Percentiles rank a stretch among this genome's conserved stretches.
phyloP scores from a whole-genome alignment of 805 yeast species.

The Hanseniaspora mollemarum region DNA sequence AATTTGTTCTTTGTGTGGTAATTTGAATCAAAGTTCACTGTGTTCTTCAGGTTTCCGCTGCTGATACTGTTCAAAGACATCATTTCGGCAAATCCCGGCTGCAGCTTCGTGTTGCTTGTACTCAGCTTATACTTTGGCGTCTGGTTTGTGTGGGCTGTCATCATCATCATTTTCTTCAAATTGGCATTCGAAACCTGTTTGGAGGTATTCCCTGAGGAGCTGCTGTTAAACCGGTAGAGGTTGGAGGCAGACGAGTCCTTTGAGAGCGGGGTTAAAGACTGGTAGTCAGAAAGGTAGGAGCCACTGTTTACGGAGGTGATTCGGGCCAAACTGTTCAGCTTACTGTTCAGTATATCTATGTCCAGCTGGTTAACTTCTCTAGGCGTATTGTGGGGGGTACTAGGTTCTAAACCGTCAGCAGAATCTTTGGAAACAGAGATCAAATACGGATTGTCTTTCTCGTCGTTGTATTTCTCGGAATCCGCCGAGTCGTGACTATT shows the following conservation, averaged over 20 bases:
- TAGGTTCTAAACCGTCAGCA: background rate
- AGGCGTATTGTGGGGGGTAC: background rate
- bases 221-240: background rate
- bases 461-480: background rate
- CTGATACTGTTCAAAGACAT: background rate
- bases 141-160: background rate
- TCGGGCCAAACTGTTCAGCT: conserved; percentile 4
- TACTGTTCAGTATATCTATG: background rate
- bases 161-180: conserved; percentile 11
- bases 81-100: background rate
- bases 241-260: background rate
- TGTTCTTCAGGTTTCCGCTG: background rate
- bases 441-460: conserved; percentile 6
- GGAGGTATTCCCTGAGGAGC: conserved; percentile 1
- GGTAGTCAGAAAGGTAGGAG: conserved; percentile 8
- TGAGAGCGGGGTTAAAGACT: conserved; percentile 3
- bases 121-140: conserved; percentile 3
- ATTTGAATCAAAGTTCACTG: too few relatives aligned
- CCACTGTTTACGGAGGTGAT: conserved; percentile 15
- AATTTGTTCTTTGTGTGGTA: conserved; percentile 1
- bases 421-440: background rate
- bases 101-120: background rate
- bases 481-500: conserved; percentile 4
- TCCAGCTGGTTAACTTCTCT: background rate
- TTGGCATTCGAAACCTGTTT: conserved; percentile 12